Percentiles rank a stretch among this genome's conserved stretches.
phyloP scores from a whole-genome alignment of 2,329 filamentous ascomycete genomes.

The Talaromyces sp. region DNA sequence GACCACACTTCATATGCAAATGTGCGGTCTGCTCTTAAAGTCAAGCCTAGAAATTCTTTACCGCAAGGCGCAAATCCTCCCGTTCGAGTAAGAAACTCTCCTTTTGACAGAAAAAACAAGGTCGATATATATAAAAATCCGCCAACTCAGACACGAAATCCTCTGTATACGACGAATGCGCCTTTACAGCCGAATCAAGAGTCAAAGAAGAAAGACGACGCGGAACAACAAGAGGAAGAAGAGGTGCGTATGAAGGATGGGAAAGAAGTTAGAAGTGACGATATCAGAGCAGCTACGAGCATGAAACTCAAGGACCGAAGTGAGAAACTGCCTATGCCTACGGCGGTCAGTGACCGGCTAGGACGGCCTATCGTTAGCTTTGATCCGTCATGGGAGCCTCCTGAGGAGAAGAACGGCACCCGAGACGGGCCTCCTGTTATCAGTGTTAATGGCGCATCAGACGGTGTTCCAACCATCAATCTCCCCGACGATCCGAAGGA shows the following conservation, averaged over 20 bases:
- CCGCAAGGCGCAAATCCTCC: conserved; percentile 24
- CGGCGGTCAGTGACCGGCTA: conserved; percentile 83
- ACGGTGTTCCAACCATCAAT: conserved; percentile 49
- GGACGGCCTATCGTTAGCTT: conserved; percentile 97
- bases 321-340: conserved; percentile 79
- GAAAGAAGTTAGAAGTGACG: conserved; percentile 77
- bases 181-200: conserved; percentile 21
- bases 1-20: conserved; percentile 24
- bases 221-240: conserved; percentile 30
- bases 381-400: conserved; percentile 72
- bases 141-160: conserved; percentile 76
- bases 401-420: conserved; percentile 39
- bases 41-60: conserved; percentile 64
- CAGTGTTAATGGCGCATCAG: conserved; percentile 53
- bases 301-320: conserved; percentile 85
- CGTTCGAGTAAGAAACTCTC: conserved; percentile 33
- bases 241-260: conserved; percentile 66
- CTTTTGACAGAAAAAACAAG: conserved; percentile 47
- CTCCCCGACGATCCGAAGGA: conserved; percentile 40
- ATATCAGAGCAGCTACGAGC: conserved; percentile 85
- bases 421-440: conserved; percentile 36
- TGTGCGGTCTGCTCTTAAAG: conserved; percentile 49
- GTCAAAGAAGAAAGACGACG: neutral
- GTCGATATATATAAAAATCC: conserved; percentile 82
- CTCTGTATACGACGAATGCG: conserved; percentile 70